Evolutionary conservation across 768 basidiomycete genomes (phyloP).

Genomic region (Pleurotus pulmonarius): DNA sequence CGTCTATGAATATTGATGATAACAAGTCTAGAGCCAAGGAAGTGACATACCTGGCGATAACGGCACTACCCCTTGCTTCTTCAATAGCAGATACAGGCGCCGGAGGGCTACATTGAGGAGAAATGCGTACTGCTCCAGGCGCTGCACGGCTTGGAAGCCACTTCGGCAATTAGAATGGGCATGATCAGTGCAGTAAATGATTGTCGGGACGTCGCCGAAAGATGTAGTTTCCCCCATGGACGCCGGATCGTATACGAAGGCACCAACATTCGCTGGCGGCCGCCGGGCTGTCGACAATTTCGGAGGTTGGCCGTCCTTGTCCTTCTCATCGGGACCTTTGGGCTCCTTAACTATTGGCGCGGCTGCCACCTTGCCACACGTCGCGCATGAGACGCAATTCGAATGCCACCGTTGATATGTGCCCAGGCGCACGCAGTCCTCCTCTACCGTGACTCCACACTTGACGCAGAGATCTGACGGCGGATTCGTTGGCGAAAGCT

Average conservation of each 20-base stretch:
- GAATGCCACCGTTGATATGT: slow-evolving; percentile 99
- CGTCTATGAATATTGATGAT: slow-evolving; percentile 8
- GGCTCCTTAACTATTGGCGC: slow-evolving; percentile 57
- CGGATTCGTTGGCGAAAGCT: slow-evolving; percentile 60
- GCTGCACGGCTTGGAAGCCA: slow-evolving; percentile 89
- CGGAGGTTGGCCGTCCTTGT: slow-evolving; percentile 50
- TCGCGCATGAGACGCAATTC: slow-evolving; percentile 80
- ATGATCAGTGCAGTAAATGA: slow-evolving; percentile 78
- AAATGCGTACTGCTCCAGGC: slow-evolving; percentile 97
- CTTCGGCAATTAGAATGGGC: slow-evolving; percentile 58
- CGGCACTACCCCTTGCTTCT: slow-evolving; percentile 89
- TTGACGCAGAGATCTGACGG: slow-evolving; percentile 90
- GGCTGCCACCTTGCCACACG: slow-evolving; percentile 76
- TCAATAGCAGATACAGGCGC: slow-evolving; percentile 81
- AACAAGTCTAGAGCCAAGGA: slow-evolving; percentile 5
- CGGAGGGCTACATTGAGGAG: slow-evolving; percentile 92
- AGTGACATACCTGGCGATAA: slow-evolving; percentile 60
- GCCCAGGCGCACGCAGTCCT: slow-evolving; percentile 92
- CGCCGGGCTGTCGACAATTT: slow-evolving; percentile 66
- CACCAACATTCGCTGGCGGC: slow-evolving; percentile 75
- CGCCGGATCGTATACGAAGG: slow-evolving; percentile 76
- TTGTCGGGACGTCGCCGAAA: slow-evolving; percentile 69
- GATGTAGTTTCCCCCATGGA: slow-evolving; percentile 63
- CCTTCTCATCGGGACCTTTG: slow-evolving; percentile 51
- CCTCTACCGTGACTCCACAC: slow-evolving; percentile 90